Base-by-base conservation (phyloP, 2,329 filamentous ascomycete genomes). In the Sporothrix globosa region DNA sequence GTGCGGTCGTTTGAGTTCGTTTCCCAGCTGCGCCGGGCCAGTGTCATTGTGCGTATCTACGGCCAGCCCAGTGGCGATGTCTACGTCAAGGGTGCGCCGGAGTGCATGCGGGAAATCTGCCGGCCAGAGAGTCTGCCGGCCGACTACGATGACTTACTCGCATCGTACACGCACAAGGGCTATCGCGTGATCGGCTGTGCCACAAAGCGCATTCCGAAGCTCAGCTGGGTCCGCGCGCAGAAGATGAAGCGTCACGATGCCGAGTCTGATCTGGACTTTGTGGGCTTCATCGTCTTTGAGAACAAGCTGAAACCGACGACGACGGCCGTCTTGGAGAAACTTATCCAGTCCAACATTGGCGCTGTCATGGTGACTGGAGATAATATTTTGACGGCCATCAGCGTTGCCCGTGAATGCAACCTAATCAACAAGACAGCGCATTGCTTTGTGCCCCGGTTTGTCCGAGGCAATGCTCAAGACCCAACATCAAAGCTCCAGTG, bases 241-340 rank as follows among this genome's bases (percentile, higher is more conserved):
- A 97, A 97, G 82, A 94, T 98, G 90, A 91, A 89, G 75, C 90
- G 96, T 41, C 83, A 89, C 52, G 92, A 97, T 68, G 94, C 92
- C 10, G 96, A 99, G 79, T 91, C 88, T 3, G 85, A 89, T 44
- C 86, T 99, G 13, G 89, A 95, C 60, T 98, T 99, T 77, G 86
- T 94, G 48, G 96, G 96, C 5, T 99, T 99, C 81, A 98, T 99
- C 77, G 91, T 99, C 69, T 99, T 99, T 76, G 96, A 99, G 81
- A 99, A 99, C 82, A 99, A 99, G 81, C 83, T 99, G 72, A 99
- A 99, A 79, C 90, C 92, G 1, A 93, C 88, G 24, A 97, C 95
- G 0, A 86, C 92, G 1, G 86, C 86, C 1, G 91, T 97, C 46
- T 88, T 99, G 34, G 86, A 91, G 70, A 94, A 98, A 80, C 85